Conservation (phyloP, 441 rosid species). For the Croton laevigatus region DNA sequence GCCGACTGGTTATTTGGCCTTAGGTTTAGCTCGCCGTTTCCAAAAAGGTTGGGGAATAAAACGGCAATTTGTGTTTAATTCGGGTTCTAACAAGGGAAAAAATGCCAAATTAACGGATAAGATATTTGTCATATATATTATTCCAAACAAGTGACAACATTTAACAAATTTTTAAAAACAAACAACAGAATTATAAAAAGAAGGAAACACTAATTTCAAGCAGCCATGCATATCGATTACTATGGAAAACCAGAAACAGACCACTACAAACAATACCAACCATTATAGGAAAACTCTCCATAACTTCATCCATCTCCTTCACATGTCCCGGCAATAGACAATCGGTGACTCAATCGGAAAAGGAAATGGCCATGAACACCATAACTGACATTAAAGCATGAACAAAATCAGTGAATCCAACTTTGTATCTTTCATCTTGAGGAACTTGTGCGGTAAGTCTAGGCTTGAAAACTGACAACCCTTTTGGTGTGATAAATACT, state of each 20-base stretch:
- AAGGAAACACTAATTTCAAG: constrained; percentile 21
- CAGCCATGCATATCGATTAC: constrained; percentile 38
- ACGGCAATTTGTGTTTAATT: too few species aligned
- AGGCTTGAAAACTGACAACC: constrained; percentile 82
- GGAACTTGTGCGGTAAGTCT: constrained; percentile 59
- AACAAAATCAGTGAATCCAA: constrained; percentile 63
- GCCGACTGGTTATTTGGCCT: too few species aligned
- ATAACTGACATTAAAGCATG: constrained; percentile 86
- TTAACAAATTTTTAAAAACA: neutral
- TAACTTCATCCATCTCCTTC: constrained; percentile 84
- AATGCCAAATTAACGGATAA: too few species aligned
- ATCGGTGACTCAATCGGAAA: constrained; percentile 71
- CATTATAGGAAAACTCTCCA: constrained; percentile 90
- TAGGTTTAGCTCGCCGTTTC: too few species aligned
- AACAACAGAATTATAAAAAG: neutral
- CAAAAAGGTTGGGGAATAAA: too few species aligned
- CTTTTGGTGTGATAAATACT: constrained; percentile 75
- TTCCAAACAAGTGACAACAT: neutral
- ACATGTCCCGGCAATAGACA: constrained; percentile 68
- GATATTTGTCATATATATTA: too few species aligned
- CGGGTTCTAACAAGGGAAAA: too few species aligned
- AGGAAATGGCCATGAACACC: constrained; percentile 78
- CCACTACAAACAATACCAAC: constrained; percentile 73
- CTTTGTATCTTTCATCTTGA: constrained; percentile 62
- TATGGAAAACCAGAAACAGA: constrained; percentile 75